phyloP scores from a whole-genome alignment of 2,329 filamentous ascomycete species.

The Mollisiaceae sp. region DNA sequence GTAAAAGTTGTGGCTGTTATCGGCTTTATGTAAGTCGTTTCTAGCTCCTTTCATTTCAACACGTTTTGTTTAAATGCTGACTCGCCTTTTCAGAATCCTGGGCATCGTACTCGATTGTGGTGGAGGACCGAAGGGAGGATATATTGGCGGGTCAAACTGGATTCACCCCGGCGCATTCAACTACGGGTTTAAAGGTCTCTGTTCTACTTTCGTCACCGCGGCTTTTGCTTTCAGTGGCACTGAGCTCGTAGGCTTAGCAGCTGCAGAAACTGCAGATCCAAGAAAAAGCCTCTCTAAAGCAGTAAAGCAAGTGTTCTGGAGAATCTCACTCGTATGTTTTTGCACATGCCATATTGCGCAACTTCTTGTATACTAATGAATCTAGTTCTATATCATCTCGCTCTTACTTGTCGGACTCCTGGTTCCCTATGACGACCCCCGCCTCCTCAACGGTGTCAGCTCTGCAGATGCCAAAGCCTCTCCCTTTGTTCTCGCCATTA shows the following conservation, averaged over 20 bases:
- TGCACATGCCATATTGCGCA: not conserved
- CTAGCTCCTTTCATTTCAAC: not conserved
- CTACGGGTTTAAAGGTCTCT: conserved; percentile 56
- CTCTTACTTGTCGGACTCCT: conserved; percentile 57
- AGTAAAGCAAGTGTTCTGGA: conserved; percentile 59
- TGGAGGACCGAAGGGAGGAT: conserved; percentile 56
- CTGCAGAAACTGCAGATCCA: conserved; percentile 56
- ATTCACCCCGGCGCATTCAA: conserved; percentile 47
- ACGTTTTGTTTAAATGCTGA: too few species aligned
- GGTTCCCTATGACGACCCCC: conserved; percentile 48
- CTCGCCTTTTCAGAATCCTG: conserved; percentile 55
- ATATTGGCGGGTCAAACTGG: conserved; percentile 67
- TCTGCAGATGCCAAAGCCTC: conserved; percentile 48
- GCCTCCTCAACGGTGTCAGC: conserved; percentile 42
- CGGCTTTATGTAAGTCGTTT: conserved; percentile 56
- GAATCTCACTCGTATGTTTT: conserved; percentile 47
- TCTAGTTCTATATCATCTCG: conserved; percentile 55
- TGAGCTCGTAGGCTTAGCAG: conserved; percentile 57
- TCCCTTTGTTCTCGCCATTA: conserved; percentile 62
- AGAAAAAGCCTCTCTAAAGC: conserved; percentile 53
- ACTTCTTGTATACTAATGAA: not conserved
- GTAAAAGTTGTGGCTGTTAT: conserved; percentile 63
- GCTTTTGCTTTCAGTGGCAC: conserved; percentile 57
- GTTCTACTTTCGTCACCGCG: conserved; percentile 56
- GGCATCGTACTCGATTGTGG: conserved; percentile 64